Conservation (phyloP, 2,329 filamentous ascomycete species). For the Nannizziopsis arthrosporioides region DNA sequence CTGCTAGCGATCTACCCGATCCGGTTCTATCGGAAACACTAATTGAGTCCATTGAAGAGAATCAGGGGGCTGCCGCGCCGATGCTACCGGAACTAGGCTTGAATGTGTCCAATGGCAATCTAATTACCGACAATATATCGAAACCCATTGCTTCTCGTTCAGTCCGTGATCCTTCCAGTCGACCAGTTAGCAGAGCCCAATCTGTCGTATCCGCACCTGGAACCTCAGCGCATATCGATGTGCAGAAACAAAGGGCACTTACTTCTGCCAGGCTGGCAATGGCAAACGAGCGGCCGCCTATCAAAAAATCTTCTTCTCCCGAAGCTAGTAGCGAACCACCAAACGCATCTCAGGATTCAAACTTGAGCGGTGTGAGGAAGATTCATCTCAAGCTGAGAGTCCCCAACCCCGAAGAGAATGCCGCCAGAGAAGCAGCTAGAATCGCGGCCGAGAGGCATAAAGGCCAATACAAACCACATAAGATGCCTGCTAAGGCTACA, state of each 20-base stretch:
- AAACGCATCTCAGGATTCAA: background rate
- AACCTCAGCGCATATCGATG: background rate
- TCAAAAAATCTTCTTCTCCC: background rate
- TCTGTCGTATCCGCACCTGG: background rate
- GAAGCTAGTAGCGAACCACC: background rate
- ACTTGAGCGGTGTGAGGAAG: slow-evolving; percentile 44
- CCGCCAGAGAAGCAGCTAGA: slow-evolving; percentile 39
- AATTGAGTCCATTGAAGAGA: slow-evolving; percentile 10
- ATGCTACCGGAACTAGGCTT: slow-evolving; percentile 21
- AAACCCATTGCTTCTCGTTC: slow-evolving; percentile 5
- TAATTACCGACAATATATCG: slow-evolving; percentile 15
- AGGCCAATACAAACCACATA: background rate
- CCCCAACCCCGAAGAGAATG: slow-evolving; percentile 46
- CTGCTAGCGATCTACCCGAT: slow-evolving; percentile 37
- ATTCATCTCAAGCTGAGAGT: slow-evolving; percentile 47
- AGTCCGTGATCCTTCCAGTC: slow-evolving; percentile 4
- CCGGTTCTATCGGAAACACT: slow-evolving; percentile 13
- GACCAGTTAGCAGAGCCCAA: slow-evolving; percentile 1
- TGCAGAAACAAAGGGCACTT: slow-evolving; percentile 1
- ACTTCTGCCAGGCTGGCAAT: background rate
- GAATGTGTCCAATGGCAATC: no score
- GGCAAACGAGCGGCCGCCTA: background rate
- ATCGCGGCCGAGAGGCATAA: slow-evolving; percentile 31
- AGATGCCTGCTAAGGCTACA: background rate
- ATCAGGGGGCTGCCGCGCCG: slow-evolving; percentile 6